phyloP scores from a whole-genome alignment of 2,329 filamentous ascomycete genomes.

The Knoxdaviesia capensis region DNA sequence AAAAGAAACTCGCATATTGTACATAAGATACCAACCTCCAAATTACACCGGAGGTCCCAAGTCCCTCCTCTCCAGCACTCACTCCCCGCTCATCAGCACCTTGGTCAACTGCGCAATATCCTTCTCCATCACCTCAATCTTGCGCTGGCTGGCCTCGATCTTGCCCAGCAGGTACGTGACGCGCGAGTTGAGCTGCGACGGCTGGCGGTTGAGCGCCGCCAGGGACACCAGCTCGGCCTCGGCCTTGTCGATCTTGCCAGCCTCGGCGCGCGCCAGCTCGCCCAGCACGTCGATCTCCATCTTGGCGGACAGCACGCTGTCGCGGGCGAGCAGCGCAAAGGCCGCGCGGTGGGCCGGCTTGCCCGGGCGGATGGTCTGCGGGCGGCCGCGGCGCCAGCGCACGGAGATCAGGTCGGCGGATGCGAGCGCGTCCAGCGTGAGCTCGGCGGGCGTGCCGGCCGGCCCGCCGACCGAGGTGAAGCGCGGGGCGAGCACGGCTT shows the following conservation, averaged over 20 bases:
- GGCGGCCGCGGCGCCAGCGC: constrained; percentile 51
- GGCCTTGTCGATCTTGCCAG: constrained; percentile 52
- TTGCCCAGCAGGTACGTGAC: constrained; percentile 57
- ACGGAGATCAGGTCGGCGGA: constrained; percentile 75
- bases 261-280: constrained; percentile 53
- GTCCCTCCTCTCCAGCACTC: no score
- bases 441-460: constrained; percentile 41
- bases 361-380: constrained; percentile 56
- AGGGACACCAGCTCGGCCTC: constrained; percentile 59
- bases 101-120: constrained; percentile 57
- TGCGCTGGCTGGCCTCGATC: constrained; percentile 51
- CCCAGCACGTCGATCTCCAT: constrained; percentile 52
- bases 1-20: background rate
- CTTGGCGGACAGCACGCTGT: constrained; percentile 51
- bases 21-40: background rate
- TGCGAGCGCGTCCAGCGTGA: constrained; percentile 59
- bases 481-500: constrained; percentile 56
- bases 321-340: constrained; percentile 50
- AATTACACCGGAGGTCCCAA: no score
- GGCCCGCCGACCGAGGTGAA: constrained; percentile 39
- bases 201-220: constrained; percentile 50
- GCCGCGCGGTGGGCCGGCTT: constrained; percentile 76
- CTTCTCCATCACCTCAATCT: constrained; percentile 52
- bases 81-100: constrained; percentile 8
- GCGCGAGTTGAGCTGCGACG: constrained; percentile 43